Conservation (phyloP, 2,329 filamentous ascomycete species). For the Dothiorella sarmentorum region DNA sequence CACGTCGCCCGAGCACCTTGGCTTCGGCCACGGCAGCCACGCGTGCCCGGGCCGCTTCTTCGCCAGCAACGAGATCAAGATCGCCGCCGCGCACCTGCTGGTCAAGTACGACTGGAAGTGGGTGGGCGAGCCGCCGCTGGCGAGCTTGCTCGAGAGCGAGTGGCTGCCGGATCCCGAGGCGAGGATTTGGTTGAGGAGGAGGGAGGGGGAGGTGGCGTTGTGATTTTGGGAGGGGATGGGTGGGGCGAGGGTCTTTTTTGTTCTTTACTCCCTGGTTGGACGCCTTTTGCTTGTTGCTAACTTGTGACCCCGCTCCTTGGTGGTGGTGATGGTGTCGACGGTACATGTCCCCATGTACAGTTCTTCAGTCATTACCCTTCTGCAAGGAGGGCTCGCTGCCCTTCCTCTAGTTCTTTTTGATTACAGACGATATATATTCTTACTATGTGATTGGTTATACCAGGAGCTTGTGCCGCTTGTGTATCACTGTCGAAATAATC, state of each 20-base stretch:
- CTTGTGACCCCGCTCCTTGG: no score
- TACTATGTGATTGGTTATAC: no score
- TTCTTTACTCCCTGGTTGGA: no score
- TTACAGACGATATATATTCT: no score
- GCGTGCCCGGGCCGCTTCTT: conserved; percentile 31
- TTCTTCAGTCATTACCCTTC: no score
- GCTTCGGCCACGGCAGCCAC: conserved; percentile 23
- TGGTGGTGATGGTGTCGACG: no score
- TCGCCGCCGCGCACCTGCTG: conserved; percentile 25
- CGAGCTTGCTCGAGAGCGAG: background rate
- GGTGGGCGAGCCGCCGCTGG: background rate
- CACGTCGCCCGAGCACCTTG: background rate
- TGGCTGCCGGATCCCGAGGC: background rate
- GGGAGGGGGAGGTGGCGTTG: background rate
- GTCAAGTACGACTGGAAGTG: conserved; percentile 6
- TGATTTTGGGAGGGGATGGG: background rate
- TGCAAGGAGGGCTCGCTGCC: no score
- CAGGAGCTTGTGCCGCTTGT: no score
- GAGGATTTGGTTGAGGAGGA: background rate
- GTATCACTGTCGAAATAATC: no score
- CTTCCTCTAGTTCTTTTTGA: no score
- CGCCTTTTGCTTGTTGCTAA: no score
- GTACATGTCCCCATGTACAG: no score
- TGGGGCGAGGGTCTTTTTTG: background rate
- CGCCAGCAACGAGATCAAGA: conserved; percentile 34